phyloP scores from a whole-genome alignment of 345 rosid species.

The Nasturtium officinale region DNA sequence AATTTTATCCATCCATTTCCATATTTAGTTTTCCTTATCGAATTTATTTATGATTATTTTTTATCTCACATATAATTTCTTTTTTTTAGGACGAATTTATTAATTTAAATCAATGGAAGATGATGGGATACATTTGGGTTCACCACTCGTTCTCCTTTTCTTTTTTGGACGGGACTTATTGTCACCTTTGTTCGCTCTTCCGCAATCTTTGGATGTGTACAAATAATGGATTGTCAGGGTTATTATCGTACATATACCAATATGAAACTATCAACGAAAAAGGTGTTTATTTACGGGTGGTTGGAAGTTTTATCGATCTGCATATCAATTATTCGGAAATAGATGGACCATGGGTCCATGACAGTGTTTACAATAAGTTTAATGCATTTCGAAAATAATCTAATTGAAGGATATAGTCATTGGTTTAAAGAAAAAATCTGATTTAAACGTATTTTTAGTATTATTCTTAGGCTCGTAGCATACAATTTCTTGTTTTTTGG shows the following conservation, averaged over 20 bases:
- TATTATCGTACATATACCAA: not conserved
- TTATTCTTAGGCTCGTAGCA: not conserved
- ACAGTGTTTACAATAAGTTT: not conserved
- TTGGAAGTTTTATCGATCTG: constrained; percentile 17
- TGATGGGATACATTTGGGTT: constrained; percentile 6
- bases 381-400: not conserved
- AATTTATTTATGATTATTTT: not conserved
- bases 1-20: constrained; percentile 36
- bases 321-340: constrained; percentile 9
- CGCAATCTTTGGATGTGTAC: constrained; percentile 39
- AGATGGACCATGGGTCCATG: not conserved
- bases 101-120: constrained; percentile 13
- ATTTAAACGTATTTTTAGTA: not conserved
- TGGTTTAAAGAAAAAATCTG: not conserved
- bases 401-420: not conserved
- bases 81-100: not conserved
- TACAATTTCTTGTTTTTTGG: not conserved
- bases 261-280: constrained; percentile 1
- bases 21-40: constrained; percentile 11
- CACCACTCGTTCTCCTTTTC: constrained; percentile 35
- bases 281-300: constrained; percentile 8
- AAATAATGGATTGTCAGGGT: not conserved
- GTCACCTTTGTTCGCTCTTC: constrained; percentile 21
- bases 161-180: constrained; percentile 32
- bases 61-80: not conserved